Conservation (phyloP, 2,329 filamentous ascomycete species). For the Arthrobotrys sinensis region DNA sequence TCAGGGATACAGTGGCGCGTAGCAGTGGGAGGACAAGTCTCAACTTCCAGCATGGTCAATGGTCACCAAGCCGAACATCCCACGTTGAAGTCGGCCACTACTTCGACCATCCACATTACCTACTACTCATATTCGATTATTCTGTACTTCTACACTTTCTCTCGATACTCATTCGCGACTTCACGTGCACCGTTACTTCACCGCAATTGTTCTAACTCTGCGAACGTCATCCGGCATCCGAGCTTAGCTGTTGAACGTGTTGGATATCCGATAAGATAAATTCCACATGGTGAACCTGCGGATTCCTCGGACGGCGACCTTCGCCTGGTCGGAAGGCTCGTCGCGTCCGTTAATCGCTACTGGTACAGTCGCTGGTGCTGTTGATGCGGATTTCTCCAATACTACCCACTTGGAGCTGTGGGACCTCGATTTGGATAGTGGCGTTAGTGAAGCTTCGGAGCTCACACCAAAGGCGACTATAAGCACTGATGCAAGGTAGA, state of each 20-base stretch:
- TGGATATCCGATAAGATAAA: constrained; percentile 44
- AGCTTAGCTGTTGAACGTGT: constrained; percentile 50
- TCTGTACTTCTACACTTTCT: background rate
- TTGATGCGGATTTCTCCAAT: constrained; percentile 97
- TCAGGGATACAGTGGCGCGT: constrained; percentile 39
- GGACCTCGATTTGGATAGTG: constrained; percentile 87
- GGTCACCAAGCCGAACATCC: constrained; percentile 43
- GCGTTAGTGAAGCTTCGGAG: constrained; percentile 80
- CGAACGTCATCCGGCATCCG: constrained; percentile 30
- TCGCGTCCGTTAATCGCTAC: constrained; percentile 87
- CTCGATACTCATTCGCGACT: background rate
- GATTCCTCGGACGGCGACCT: constrained; percentile 95
- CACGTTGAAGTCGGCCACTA: constrained; percentile 46
- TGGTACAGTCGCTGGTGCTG: constrained; percentile 92
- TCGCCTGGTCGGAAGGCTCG: constrained; percentile 92
- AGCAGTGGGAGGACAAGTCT: constrained; percentile 57
- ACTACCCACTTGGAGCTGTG: constrained; percentile 97
- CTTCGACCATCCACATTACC: constrained; percentile 42
- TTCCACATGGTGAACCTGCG: constrained; percentile 88
- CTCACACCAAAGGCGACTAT: constrained; percentile 88
- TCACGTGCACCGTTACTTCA: background rate
- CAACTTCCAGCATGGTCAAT: constrained; percentile 59
- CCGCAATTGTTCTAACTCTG: constrained; percentile 6
- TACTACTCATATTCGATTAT: constrained; percentile 6
- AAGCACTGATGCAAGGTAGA: constrained; percentile 88